Conservation (phyloP, 768 basidiomycete genomes). For the Infundibulicybe gibba region DNA sequence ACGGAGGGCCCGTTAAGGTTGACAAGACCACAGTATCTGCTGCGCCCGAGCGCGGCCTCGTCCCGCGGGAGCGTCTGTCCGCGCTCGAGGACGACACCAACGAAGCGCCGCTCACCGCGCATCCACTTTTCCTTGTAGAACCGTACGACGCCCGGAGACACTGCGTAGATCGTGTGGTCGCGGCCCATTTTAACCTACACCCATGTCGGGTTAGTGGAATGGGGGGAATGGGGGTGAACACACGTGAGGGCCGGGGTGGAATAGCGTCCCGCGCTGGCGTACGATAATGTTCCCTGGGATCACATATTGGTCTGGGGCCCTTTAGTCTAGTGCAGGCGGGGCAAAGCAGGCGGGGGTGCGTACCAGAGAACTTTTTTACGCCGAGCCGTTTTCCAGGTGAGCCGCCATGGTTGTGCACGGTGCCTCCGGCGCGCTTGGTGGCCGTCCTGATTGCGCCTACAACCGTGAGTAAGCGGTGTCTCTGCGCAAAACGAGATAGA, state of each 20-base stretch:
- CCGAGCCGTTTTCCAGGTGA: constrained; percentile 93
- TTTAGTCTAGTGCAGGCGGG: neutral
- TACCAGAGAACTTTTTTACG: constrained; percentile 95
- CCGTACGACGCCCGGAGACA: constrained; percentile 87
- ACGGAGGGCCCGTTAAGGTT: constrained; percentile 44
- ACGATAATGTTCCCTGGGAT: constrained; percentile 96
- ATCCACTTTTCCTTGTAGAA: constrained; percentile 86
- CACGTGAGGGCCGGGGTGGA: constrained; percentile 94
- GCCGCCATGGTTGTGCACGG: constrained; percentile 88
- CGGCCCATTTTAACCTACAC: constrained; percentile 87
- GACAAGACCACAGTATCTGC: constrained; percentile 79
- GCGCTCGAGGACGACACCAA: constrained; percentile 80
- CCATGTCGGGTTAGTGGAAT: neutral
- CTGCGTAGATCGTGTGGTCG: constrained; percentile 93
- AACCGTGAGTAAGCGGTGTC: constrained; percentile 20
- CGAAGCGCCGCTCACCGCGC: constrained; percentile 69
- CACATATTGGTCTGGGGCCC: constrained; percentile 74
- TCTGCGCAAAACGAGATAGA: constrained; percentile 3
- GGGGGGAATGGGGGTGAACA: constrained; percentile 18
- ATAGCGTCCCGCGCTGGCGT: constrained; percentile 87
- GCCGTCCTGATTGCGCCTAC: constrained; percentile 82
- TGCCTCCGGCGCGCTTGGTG: constrained; percentile 95
- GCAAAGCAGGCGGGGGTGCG: constrained; percentile 10
- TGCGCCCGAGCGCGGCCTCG: constrained; percentile 68
- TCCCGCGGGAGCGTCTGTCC: constrained; percentile 89